These are phyloP conservation scores for Cruciata laevipes DNA, from an alignment of 257 asterid species.

Conservation along the genomic window DNA sequence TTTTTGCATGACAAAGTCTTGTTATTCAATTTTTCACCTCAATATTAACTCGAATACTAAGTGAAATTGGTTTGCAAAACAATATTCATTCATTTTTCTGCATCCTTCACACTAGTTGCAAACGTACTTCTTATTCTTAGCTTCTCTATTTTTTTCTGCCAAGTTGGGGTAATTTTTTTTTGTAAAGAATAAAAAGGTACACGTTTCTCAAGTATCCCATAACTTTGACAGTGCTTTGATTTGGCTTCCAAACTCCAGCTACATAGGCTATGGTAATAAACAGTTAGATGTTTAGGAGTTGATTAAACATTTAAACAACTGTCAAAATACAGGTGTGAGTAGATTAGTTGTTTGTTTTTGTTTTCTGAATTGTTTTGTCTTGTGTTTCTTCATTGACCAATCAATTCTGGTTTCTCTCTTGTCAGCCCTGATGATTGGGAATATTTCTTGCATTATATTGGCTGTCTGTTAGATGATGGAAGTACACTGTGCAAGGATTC, in stretches of 20 bases:
- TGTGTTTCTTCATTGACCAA: slow-evolving; percentile 3
- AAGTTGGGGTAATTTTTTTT: background rate
- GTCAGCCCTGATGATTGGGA: slow-evolving; percentile 97
- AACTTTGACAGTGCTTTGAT: background rate
- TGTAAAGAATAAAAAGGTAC: background rate
- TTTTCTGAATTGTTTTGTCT: background rate
- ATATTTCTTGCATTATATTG: slow-evolving; percentile 71
- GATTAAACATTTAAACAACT: background rate
- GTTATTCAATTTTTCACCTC: background rate
- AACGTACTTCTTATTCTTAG: background rate
- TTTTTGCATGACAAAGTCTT: background rate
- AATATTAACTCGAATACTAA: background rate
- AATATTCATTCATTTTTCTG: background rate
- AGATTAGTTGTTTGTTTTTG: background rate
- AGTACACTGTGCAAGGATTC: slow-evolving; percentile 39
- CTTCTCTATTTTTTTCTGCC: background rate
- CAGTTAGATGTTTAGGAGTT: background rate
- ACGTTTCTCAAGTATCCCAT: background rate
- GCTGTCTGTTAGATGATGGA: slow-evolving; percentile 83
- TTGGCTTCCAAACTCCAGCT: background rate
- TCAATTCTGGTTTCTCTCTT: slow-evolving; percentile 20
- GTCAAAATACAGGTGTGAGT: background rate
- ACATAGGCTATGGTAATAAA: background rate
- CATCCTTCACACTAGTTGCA: background rate
- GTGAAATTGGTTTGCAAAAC: background rate